These are phyloP conservation scores for Aplosporella prunicola DNA, from an alignment of 2,329 filamentous ascomycete species.

Conservation along the genomic window DNA sequence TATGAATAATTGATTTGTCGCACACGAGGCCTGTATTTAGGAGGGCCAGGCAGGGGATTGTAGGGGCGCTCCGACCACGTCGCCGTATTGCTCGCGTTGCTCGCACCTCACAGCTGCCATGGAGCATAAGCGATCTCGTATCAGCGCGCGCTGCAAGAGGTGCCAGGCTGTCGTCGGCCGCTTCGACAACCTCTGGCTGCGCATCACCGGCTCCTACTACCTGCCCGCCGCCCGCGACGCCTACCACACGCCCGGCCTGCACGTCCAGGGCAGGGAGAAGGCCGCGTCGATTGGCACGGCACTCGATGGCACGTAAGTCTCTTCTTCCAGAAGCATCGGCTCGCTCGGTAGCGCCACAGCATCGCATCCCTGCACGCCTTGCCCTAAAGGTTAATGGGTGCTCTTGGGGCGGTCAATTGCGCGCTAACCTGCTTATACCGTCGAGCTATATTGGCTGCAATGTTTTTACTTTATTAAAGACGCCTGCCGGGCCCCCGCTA, in stretches of 20 bases:
- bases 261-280: constrained; percentile 19
- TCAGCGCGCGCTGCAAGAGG: constrained; percentile 17
- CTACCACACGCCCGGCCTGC: constrained; percentile 21
- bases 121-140: constrained; percentile 1
- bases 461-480: constrained; percentile 24
- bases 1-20: constrained; percentile 10
- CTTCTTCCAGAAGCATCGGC: constrained; percentile 1
- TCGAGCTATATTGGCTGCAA: constrained; percentile 12
- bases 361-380: constrained; percentile 19
- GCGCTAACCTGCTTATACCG: constrained; percentile 16
- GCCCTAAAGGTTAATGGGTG: constrained; percentile 24
- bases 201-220: constrained; percentile 26
- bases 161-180: constrained; percentile 23
- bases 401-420: constrained; percentile 23
- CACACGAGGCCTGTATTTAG: constrained; percentile 1
- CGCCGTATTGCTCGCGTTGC: too few species aligned
- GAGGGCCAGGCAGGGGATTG: not conserved
- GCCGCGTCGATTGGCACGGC: constrained; percentile 21
- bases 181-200: constrained; percentile 30
- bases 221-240: constrained; percentile 25
- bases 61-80: not conserved
- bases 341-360: constrained; percentile 13
- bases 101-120: too few species aligned
- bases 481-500: constrained; percentile 7
- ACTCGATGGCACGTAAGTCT: constrained; percentile 30